A percentile compares a stretch with the other conserved stretches of the same genome.
phyloP scores from a whole-genome alignment of 1,284 basidiomycete species.

The Porogramme epimiltina region DNA sequence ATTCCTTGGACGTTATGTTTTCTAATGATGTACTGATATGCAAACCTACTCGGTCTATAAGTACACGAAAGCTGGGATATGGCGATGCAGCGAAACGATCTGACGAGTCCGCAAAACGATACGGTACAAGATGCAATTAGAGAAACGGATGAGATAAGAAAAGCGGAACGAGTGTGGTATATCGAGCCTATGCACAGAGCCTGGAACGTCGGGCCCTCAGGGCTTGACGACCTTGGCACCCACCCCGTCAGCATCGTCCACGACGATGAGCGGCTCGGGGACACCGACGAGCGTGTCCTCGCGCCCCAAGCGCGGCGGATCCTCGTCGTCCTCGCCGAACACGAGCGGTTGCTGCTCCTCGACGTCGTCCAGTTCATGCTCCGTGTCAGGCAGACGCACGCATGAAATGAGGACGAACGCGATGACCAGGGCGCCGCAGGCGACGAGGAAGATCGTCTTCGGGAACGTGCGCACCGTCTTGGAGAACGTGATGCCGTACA shows the following conservation, averaged over 20 bases:
- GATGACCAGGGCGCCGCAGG: slow-evolving; percentile 36
- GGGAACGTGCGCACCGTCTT: slow-evolving; percentile 62
- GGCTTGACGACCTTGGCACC: slow-evolving; percentile 20
- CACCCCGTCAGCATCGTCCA: slow-evolving; percentile 20
- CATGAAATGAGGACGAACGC: slow-evolving; percentile 47
- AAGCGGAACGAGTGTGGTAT: no score
- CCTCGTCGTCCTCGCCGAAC: neutral
- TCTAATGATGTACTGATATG: no score
- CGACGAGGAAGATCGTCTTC: slow-evolving; percentile 55
- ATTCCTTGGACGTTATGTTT: no score
- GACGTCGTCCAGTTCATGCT: slow-evolving; percentile 4
- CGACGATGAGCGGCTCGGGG: slow-evolving; percentile 17
- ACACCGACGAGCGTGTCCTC: slow-evolving; percentile 25
- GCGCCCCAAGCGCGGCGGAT: slow-evolving; percentile 6
- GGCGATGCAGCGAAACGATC: no score
- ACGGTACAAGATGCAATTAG: no score
- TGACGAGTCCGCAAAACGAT: no score
- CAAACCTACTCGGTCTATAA: no score
- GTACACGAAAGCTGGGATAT: no score
- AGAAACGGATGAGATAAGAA: no score
- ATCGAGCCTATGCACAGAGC: no score
- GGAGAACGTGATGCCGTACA: slow-evolving; percentile 63
- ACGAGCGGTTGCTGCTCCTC: slow-evolving; percentile 13
- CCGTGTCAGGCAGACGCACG: slow-evolving; percentile 42
- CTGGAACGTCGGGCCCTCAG: no score